These are phyloP conservation scores for Penicillium ochrochloron DNA, from an alignment of 495 filamentous ascomycete species.

Conservation along the genomic window DNA sequence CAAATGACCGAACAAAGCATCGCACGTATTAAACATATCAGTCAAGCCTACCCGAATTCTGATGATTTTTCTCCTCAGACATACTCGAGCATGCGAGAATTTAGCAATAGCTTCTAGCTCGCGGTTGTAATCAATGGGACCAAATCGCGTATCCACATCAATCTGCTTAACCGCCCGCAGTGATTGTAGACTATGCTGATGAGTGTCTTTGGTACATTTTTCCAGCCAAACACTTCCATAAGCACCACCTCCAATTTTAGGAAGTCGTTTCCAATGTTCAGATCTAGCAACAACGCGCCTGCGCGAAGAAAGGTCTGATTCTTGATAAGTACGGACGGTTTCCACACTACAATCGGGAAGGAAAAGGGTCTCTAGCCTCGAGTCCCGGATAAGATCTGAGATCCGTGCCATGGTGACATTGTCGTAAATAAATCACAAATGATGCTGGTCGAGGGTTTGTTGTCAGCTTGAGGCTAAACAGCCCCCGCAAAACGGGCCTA, in stretches of 20 bases:
- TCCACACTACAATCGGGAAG: not conserved
- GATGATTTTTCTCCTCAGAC: not conserved
- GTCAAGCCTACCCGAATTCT: not conserved
- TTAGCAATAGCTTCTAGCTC: slow-evolving; percentile 50
- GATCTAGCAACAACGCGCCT: slow-evolving; percentile 5
- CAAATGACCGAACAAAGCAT: slow-evolving; percentile 39
- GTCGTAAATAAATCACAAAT: not conserved
- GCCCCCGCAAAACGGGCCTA: not conserved
- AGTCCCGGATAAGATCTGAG: slow-evolving; percentile 1
- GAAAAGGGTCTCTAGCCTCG: not conserved
- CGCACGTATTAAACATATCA: slow-evolving; percentile 17
- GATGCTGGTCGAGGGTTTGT: not conserved
- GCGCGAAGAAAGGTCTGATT: not conserved
- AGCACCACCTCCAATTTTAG: not conserved
- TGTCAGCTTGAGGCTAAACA: not conserved
- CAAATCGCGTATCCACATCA: slow-evolving; percentile 21
- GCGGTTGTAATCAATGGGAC: slow-evolving; percentile 31
- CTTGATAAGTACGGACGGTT: not conserved
- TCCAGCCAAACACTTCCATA: slow-evolving; percentile 3
- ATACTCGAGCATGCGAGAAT: slow-evolving; percentile 42
- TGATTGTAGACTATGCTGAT: not conserved
- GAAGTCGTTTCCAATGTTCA: not conserved
- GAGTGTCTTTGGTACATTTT: not conserved
- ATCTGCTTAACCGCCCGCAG: slow-evolving; percentile 24
- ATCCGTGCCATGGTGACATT: not conserved